Base-by-base conservation (phyloP, 805 yeast species). In the Metschnikowia vanudenii region DNA sequence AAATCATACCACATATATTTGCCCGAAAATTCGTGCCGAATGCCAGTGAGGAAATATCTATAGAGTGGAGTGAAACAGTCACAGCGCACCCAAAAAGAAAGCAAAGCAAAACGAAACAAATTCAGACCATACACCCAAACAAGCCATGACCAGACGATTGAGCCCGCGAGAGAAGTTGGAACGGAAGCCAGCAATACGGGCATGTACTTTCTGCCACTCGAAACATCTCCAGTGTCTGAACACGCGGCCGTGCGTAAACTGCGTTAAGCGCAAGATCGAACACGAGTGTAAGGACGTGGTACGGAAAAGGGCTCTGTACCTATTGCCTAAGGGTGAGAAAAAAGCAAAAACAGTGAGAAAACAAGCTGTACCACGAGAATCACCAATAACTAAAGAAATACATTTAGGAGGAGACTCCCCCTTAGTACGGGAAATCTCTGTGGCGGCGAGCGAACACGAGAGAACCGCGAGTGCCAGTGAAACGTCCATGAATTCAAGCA, bases 191-290 rank as follows among this genome's bases (percentile, higher is more conserved):
- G 81, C 85, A 1, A 67, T 79, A 8, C 73, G 84, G 38, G 94
- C 92, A 1, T 85, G 94, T 58, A 73, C 73, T 16, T 83, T 84
- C 59, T 85, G 92, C 61, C 89, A 85, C 58, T 65, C 74, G 20
- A 85, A 85, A 53, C 94, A 85, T 56, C 69, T 85, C 12, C 91
- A 85, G 55, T 85, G 92, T 61, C 86, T 85, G 50, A 67, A 76
- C 46, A 71, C 75, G 22, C 66, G 94, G 47, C 92, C 94, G 0
- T 85, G 92, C 56, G 74, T 74, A 52, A 85, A 85, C 59, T 85
- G 94, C 64, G 56, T 73, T 17, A 85, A 84, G 59, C 64, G 91
- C 46, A 79, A 80, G 18, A 60, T 80, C n/a, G 75, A 68, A 1
- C 76, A 71, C 44, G 56, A 69, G 11, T 85, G 94, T 61, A 68